Base-by-base conservation (phyloP, 306 rosid genomes). In the Casuarina cunninghamiana region DNA sequence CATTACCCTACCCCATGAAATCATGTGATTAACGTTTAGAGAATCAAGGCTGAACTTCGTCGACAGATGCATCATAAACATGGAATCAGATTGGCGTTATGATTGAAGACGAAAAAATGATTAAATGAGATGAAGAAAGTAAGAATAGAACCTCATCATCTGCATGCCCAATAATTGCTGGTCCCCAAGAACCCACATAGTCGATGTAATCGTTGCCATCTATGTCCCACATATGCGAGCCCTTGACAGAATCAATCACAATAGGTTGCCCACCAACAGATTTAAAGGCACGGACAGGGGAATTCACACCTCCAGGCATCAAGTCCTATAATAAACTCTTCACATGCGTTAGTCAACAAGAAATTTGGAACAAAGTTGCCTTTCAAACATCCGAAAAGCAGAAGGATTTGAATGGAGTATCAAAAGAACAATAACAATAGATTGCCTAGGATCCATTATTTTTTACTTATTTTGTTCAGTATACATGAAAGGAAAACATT, bases 161-260 rank as follows among this genome's bases (percentile, higher is more conserved):
- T 0, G 99, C 97, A 41, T 96, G 99, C 42, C 99, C 99, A n/a
- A 96, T 93, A 38, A 96, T 93, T 6, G 98, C 99, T 48, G 99
- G 99, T 26, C 99, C 99, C 99, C 99, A 95, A 74, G 99, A 95
- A 74, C 99, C 98, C 6, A 95, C 99, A 76, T 95, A 95, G 87
- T 95, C 99, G 50, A 95, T 89, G 84, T 95, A 95, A 58, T 93
- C 86, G 45, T 96, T 96, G 69, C 98, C 99, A 54, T 96, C 99
- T 39, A 96, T 90, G 83, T 96, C 98, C 91, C 91, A 84, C 98
- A 93, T 90, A 38, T 77, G 99, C 79, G 85, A 90, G 13, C 99
- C 99, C 84, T 96, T 91, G 2, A 86, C 99, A 0, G 97, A 91
- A 79, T 96, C 97, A 70, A 96, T 86, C 62, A 91, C 61, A 60